Evolutionary conservation across 352 stramenopile genomes (phyloP).

Genomic region (Nothophytophthora sp.): DNA sequence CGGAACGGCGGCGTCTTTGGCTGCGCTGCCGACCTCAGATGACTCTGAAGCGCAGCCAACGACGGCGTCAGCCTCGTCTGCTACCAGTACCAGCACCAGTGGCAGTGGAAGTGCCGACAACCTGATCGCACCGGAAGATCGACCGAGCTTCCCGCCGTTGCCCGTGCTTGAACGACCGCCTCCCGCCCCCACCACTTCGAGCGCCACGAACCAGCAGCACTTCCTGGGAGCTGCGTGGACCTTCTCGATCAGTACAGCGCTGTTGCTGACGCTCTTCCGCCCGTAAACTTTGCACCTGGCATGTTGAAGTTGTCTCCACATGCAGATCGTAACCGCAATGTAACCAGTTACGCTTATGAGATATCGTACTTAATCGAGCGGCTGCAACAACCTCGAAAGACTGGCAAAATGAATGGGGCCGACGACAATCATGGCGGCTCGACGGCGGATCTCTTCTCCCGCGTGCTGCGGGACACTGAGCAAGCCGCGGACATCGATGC

Average conservation of each 20-base stretch:
- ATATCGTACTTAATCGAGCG: constrained; percentile 23
- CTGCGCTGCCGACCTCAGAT: constrained; percentile 1
- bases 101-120: constrained; percentile 15
- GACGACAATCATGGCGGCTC: constrained; percentile 10
- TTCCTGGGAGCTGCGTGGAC: constrained; percentile 4
- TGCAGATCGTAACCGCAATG: constrained; percentile 14
- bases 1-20: constrained; percentile 7
- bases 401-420: constrained; percentile 25
- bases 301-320: constrained; percentile 11
- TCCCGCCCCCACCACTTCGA: constrained; percentile 8
- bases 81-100: constrained; percentile 5
- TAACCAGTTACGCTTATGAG: constrained; percentile 4
- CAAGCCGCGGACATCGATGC: background rate
- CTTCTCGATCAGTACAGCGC: constrained; percentile 6
- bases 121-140: constrained; percentile 4
- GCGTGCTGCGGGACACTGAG: constrained; percentile 28
- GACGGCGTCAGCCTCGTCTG: background rate
- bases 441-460: constrained; percentile 40
- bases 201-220: constrained; percentile 1
- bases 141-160: constrained; percentile 11
- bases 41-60: constrained; percentile 7
- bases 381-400: too few species aligned
- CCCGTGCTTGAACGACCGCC: constrained; percentile 16
- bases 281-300: background rate
- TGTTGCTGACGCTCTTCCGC: constrained; percentile 10